Conservation (phyloP, 73 alveolate genomes). For the Loxodes magnus region DNA sequence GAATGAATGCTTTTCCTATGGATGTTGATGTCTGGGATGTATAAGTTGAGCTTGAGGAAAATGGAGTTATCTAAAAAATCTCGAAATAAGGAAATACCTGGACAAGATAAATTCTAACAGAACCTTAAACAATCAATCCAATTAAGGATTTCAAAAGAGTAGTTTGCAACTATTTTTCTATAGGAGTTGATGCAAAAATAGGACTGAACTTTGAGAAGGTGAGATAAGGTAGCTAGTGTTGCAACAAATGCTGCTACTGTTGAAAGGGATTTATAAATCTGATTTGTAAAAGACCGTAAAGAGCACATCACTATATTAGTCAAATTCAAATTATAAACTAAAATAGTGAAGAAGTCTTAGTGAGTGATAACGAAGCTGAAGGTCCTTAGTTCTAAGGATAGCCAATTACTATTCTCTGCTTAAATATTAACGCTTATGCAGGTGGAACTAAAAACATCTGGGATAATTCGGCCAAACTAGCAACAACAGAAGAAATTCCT, state of each 20-base stretch:
- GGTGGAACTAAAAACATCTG: slow-evolving; percentile 81
- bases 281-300: slow-evolving; percentile 15
- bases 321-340: slow-evolving; percentile 5
- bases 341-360: not conserved
- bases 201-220: slow-evolving; percentile 75
- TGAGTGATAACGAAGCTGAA: not conserved
- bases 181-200: slow-evolving; percentile 88
- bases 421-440: slow-evolving; percentile 67
- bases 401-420: slow-evolving; percentile 57
- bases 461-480: too few species aligned
- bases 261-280: slow-evolving; percentile 81
- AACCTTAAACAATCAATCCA: slow-evolving; percentile 11
- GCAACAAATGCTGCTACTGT: slow-evolving; percentile 71
- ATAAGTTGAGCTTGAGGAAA: slow-evolving; percentile 43
- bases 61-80: slow-evolving; percentile 38
- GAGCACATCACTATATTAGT: slow-evolving; percentile 4
- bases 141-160: slow-evolving; percentile 33
- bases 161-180: slow-evolving; percentile 73
- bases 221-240: slow-evolving; percentile 46
- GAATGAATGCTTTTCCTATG: slow-evolving; percentile 34
- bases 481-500: slow-evolving; percentile 20
- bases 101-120: slow-evolving; percentile 12
- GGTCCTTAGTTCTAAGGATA: slow-evolving; percentile 46
- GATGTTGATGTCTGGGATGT: slow-evolving; percentile 79
- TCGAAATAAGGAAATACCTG: slow-evolving; percentile 11